Percentiles rank a stretch among this genome's conserved stretches.
phyloP scores from a whole-genome alignment of 164 flowering plant species.

The Stephania yunnanensis region DNA sequence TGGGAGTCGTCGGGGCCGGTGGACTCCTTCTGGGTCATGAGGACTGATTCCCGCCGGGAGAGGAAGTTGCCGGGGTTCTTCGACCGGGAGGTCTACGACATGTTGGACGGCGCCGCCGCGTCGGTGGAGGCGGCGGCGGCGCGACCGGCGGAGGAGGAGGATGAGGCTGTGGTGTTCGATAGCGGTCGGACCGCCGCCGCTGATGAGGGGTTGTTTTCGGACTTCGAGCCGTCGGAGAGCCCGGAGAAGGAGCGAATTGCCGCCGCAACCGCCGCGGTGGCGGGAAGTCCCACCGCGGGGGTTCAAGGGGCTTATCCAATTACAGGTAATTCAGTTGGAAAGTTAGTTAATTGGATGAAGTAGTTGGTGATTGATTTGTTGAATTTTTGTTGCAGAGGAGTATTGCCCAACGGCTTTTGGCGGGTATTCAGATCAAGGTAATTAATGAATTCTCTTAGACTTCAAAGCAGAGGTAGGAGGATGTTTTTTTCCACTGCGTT shows the following conservation, averaged over 20 bases:
- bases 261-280: neutral
- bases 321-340: neutral
- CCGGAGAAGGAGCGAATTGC: neutral
- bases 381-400: conserved; percentile 8
- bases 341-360: neutral
- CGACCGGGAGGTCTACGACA: conserved; percentile 79
- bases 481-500: too few species aligned
- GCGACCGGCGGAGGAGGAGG: conserved; percentile 16
- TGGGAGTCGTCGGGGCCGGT: conserved; percentile 57
- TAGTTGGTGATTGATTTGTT: neutral
- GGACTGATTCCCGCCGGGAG: conserved; percentile 79
- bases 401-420: conserved; percentile 16
- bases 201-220: conserved; percentile 68
- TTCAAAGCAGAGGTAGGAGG: too few species aligned
- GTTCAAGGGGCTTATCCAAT: neutral
- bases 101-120: conserved; percentile 37
- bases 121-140: conserved; percentile 8
- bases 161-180: conserved; percentile 37
- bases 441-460: neutral
- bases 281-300: neutral
- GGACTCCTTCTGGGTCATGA: conserved; percentile 85
- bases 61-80: conserved; percentile 79
- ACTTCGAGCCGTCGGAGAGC: conserved; percentile 18
- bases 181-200: conserved; percentile 56
- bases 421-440: conserved; percentile 12